A percentile compares a stretch with the other conserved stretches of the same genome.
These are phyloP conservation scores for Debaryomyces sp. DNA, from an alignment of 1,139 yeast genomes.

Conservation along the genomic window DNA sequence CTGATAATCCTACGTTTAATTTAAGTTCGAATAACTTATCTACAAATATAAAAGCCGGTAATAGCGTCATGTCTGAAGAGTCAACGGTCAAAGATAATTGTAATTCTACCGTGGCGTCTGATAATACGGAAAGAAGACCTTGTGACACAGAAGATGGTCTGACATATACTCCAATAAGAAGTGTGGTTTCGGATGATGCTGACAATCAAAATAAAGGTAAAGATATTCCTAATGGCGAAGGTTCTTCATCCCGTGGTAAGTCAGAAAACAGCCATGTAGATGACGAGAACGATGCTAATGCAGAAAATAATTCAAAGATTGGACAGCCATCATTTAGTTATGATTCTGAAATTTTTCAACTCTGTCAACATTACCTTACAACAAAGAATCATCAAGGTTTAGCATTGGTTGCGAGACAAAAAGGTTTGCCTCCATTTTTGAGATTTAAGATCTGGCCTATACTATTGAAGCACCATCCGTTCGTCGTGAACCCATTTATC, in stretches of 20 bases:
- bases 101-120: neutral
- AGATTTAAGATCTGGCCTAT: conserved; percentile 86
- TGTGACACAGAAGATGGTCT: neutral
- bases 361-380: conserved; percentile 45
- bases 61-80: neutral
- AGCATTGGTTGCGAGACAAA: conserved; percentile 78
- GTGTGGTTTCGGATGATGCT: neutral
- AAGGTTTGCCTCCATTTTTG: conserved; percentile 83
- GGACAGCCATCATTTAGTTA: conserved; percentile 42
- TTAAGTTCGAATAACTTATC: neutral
- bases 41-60: neutral
- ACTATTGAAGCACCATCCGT: conserved; percentile 79
- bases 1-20: neutral
- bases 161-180: neutral
- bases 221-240: too few species aligned
- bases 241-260: neutral
- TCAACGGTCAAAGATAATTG: neutral
- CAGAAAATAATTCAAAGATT: neutral
- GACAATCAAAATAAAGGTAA: neutral
- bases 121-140: neutral
- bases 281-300: conserved; percentile 1
- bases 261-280: neutral
- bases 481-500: conserved; percentile 73
- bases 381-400: conserved; percentile 64
- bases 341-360: conserved; percentile 41